Evolutionary conservation across 2,329 filamentous ascomycete species (phyloP), one percentile per base, ranked within the genome.

Genomic region (Pseudogymnoascus sp.): DNA sequence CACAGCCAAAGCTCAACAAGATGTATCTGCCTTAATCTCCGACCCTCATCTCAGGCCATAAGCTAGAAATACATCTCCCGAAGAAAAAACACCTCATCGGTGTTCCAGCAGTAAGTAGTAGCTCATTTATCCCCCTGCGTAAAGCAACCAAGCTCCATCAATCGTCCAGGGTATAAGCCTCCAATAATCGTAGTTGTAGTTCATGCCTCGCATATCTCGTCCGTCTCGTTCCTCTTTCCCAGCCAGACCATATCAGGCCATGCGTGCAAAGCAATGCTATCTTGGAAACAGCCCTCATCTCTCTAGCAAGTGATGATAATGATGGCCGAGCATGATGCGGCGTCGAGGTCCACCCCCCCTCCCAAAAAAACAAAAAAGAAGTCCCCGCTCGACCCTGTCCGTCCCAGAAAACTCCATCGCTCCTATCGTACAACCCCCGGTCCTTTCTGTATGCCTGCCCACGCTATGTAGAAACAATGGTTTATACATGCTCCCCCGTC

Each of bases 131-230:
- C 42, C 21, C 42, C 44, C 4, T 13, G 11, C 8, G 21, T 53
- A 53, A 53, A 53, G 44, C 44, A 53, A 31, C 23, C 23, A 53
- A 53, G 44, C 23, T 53, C 44, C 23, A 53, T 53, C 44, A 15
- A 17, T 53, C 44, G 23, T 53, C 44, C 44, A 53, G 44, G 44
- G 44, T 53, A 53, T 53, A 53, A 53, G 44, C 44, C 44, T 53
- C 44, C 44, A 53, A 50, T 53, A 53, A 31, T 53, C 44, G 44
- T 53, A 53, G 44, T 53, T 53, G 44, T 53, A 53, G 44, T 53
- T 53, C 44, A 53, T 53, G 44, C 44, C 44, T 31, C 15, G 44
- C 44, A 53, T 53, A 53, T 53, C 44, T 53, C 44, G 23, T 53
- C 44, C 44, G 10, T 53, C 44, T 53, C 44, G 44, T 53, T 11